Base-by-base conservation (phyloP, 345 rosid species). In the Camelina hispida region DNA sequence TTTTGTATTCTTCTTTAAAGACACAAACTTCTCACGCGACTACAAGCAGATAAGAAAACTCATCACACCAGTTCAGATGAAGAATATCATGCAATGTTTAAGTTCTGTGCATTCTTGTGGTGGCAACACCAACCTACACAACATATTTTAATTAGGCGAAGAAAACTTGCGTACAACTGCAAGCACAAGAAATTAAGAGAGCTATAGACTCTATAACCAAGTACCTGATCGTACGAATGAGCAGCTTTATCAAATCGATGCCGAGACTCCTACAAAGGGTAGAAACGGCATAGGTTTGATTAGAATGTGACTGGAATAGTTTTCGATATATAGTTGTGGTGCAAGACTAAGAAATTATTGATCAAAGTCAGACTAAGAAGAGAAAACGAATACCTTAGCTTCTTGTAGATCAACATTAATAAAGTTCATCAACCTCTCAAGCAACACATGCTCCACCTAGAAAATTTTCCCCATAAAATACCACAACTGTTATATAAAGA, bases 11-110 rank as follows among this genome's bases (percentile, higher is more conserved):
- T 86, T 93, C 87, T 89, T 93, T 79, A 93, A 84, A 46, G 98
- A 89, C 18, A 88, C 91, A 85, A 89, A 89, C 77, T 87, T 93
- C 66, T 93, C 97, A 12, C 98, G 97, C 10, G 98, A 91, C 97
- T 93, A 80, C 55, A 74, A 80, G 73, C 28, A 72, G 34, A 70
- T 32, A 66, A 69, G 50, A 46, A 66, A 61, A 76, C 9, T 62
- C 66, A 69, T 42, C 38, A 40, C 48, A 61, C 59, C 62, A 67
- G n/a, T 72, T 66, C 44, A 73, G 53, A 53, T 62, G 13, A n/a
- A 57, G 42, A 58, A 58, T 9, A 16, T 34, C 15, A 9, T 34
- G 23, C 62, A 34, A 58, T 16, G 62, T 32, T 57, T 30, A n/a
- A 32, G 62, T 57, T 32, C 14, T 57, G n/a, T 56, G 62, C 42